Evolutionary conservation across 2,329 filamentous ascomycete species (phyloP).

Genomic region (Emericellopsis cladophorae): DNA sequence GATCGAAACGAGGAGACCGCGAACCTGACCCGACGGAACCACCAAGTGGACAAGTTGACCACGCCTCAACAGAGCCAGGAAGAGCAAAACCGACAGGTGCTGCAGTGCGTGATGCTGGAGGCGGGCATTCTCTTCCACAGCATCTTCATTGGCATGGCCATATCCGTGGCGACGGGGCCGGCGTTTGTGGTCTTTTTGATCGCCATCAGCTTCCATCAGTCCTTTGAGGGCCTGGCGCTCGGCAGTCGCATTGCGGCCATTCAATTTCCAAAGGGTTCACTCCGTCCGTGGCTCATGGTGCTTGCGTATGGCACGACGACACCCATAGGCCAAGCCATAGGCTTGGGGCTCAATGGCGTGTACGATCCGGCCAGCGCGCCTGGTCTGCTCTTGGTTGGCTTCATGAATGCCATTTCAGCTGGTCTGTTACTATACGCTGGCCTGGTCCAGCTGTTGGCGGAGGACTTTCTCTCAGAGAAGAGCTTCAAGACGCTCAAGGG

Average conservation of each 20-base stretch:
- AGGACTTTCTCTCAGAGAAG: conserved; percentile 71
- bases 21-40: conserved; percentile 10
- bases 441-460: conserved; percentile 70
- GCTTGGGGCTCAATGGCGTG: conserved; percentile 61
- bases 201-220: conserved; percentile 76
- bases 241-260: conserved; percentile 77
- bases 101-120: conserved; percentile 70
- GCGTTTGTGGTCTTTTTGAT: conserved; percentile 70
- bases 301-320: conserved; percentile 66
- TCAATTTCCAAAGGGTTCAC: conserved; percentile 60
- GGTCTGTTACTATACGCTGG: conserved; percentile 73
- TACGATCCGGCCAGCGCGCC: conserved; percentile 69
- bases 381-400: conserved; percentile 69
- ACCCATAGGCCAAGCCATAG: conserved; percentile 73
- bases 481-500: conserved; percentile 57
- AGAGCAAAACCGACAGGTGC: conserved; percentile 51
- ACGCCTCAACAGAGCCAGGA: conserved; percentile 26
- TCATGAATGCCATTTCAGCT: conserved; percentile 78
- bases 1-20: conserved; percentile 12
- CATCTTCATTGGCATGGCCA: conserved; percentile 76
- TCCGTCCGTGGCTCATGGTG: conserved; percentile 75
- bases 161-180: conserved; percentile 69
- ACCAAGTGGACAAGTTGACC: not conserved
- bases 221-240: conserved; percentile 77
- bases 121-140: conserved; percentile 54